Evolutionary conservation across 495 filamentous ascomycete species (phyloP).

Genomic region (Penicillium egyptiacum): DNA sequence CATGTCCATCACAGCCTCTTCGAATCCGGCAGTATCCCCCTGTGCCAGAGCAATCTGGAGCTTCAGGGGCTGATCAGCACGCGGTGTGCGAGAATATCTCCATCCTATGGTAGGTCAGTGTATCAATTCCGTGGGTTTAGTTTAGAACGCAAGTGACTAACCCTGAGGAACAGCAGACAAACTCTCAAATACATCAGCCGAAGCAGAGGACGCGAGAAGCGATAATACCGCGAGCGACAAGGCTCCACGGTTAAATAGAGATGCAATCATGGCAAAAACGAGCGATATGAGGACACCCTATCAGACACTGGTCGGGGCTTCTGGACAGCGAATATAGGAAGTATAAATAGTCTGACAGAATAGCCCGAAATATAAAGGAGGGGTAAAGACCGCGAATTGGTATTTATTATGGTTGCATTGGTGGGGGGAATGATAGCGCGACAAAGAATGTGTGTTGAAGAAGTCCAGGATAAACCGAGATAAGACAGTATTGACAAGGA

Average conservation of each 20-base stretch:
- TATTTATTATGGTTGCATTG: conserved; percentile 33
- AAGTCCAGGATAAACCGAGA: conserved; percentile 4
- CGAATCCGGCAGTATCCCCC: conserved; percentile 58
- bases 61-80: conserved; percentile 32
- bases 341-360: conserved; percentile 14
- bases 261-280: conserved; percentile 29
- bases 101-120: conserved; percentile 32
- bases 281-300: conserved; percentile 7
- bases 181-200: conserved; percentile 41
- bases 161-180: conserved; percentile 39
- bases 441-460: conserved; percentile 18
- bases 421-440: conserved; percentile 19
- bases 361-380: neutral
- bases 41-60: conserved; percentile 55
- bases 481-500: neutral
- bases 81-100: conserved; percentile 35
- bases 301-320: neutral
- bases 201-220: conserved; percentile 37
- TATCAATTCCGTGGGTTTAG: neutral
- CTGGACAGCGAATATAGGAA: neutral
- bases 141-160: conserved; percentile 24
- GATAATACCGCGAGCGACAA: conserved; percentile 46
- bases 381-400: conserved; percentile 13
- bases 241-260: conserved; percentile 30
- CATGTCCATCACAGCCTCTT: conserved; percentile 60